Base-by-base conservation (phyloP, 805 yeast species). In the Sugiyamaella qingdaonensis region DNA sequence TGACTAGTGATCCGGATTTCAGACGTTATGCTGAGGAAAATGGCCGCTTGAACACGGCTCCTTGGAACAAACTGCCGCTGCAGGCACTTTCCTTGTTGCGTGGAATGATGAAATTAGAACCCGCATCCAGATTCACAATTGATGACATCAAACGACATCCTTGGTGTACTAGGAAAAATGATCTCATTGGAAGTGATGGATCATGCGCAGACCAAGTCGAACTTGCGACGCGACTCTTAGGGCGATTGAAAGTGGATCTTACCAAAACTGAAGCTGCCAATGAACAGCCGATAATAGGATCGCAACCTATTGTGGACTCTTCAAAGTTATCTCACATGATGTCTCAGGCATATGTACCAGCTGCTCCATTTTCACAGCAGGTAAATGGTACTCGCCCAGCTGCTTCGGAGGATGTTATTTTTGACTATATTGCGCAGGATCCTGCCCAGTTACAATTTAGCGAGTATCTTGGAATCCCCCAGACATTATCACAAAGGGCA, bases 21-120 rank as follows among this genome's bases (percentile, higher is more conserved):
- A 60, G 59, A 13, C 59, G 64, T 2, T 81, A 70, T 60, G 62
- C 74, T 9, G 65, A 66, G 14, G 69, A 73, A 45, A 74, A 76
- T 24, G 85, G 85, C 2, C 75, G 18, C 39, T 64, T 76, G 1
- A 58, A 71, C 34, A 60, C 68, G 10, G 73, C 74, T 9, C 82
- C 85, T 0, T 84, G 90, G 89, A 69, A 72, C 13, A 74, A 69
- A 54, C 65, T 84, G 21, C 77, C 81, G 8, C 67, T 78, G 0
- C 70, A 69, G 8, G 78, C 77, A 1, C 57, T 82, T 31, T 78
- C 85, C 11, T 57, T 85, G 13, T 58, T 85, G 46, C 68, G 84
- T 48, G 76, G 79, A 49, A 68, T 84, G 24, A 60, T 85, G 58
- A 79, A 77, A 52, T 75, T 79, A 0, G 70, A 78, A 31, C 79